These are phyloP conservation scores for Podospora comata DNA, from an alignment of 495 filamentous ascomycete genomes.

Conservation along the genomic window DNA sequence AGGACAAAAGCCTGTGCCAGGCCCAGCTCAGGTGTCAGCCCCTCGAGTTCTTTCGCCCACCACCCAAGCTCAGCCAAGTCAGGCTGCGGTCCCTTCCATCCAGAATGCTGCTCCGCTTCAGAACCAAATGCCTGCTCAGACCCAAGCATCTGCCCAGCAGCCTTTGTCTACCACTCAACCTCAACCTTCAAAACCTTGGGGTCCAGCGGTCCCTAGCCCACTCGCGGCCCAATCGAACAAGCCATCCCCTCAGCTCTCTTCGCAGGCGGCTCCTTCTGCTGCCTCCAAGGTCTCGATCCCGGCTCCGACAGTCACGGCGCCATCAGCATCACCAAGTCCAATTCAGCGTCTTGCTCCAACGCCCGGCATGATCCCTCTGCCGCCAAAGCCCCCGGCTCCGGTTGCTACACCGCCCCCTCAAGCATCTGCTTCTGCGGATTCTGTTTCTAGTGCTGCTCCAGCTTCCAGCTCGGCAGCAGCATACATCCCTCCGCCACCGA, in stretches of 20 bases:
- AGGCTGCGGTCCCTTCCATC: not conserved
- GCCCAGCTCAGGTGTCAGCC: not conserved
- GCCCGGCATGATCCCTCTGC: not conserved
- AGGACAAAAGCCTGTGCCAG: not conserved
- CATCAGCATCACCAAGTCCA: conserved; percentile 3
- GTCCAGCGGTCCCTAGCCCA: not conserved
- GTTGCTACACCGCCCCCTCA: not conserved
- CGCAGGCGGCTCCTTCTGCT: conserved; percentile 3
- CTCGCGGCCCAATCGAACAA: not conserved
- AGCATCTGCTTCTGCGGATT: not conserved
- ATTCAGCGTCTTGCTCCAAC: not conserved
- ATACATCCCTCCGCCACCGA: not conserved
- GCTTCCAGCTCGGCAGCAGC: not conserved
- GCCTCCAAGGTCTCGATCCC: not conserved
- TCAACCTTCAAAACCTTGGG: not conserved
- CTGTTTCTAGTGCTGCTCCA: not conserved
- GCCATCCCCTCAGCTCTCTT: not conserved
- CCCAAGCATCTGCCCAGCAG: not conserved
- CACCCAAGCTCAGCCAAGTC: not conserved
- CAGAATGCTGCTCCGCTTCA: conserved; percentile 1
- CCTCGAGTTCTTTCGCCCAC: not conserved
- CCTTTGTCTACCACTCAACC: not conserved
- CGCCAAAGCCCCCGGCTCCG: not conserved
- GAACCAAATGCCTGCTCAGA: not conserved
- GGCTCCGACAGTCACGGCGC: not conserved